phyloP scores from a whole-genome alignment of 192 early-diverging fungal genomes.

The Podila epigama region DNA sequence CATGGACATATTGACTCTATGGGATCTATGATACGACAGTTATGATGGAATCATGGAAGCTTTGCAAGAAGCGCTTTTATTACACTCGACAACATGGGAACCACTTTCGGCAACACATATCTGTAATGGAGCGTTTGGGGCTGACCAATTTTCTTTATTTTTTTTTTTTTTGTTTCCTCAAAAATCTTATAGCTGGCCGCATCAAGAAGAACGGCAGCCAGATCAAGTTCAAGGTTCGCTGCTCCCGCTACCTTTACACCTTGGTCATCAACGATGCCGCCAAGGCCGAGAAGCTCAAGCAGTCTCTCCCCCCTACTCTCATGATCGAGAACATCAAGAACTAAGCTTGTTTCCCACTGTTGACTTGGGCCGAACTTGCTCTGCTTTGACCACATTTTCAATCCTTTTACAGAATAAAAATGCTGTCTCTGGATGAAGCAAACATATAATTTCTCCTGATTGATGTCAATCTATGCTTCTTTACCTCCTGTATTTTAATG shows the following conservation, averaged over 20 bases:
- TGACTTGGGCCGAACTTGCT: background rate
- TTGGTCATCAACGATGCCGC: slow-evolving; percentile 92
- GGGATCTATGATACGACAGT: too few species aligned
- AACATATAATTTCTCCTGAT: too few species aligned
- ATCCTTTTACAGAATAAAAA: background rate
- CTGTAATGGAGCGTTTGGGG: too few species aligned
- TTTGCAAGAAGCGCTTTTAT: too few species aligned
- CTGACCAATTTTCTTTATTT: too few species aligned
- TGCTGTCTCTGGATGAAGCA: background rate
- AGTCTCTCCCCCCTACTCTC: slow-evolving; percentile 89
- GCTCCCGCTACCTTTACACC: slow-evolving; percentile 98
- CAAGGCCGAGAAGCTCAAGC: slow-evolving; percentile 96
- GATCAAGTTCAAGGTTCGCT: slow-evolving; percentile 99
- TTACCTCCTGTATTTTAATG: too few species aligned
- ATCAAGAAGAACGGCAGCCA: slow-evolving; percentile 81
- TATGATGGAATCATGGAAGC: too few species aligned
- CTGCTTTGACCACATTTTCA: background rate
- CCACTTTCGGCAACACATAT: too few species aligned
- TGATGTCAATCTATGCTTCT: too few species aligned
- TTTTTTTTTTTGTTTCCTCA: background rate
- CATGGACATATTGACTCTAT: too few species aligned
- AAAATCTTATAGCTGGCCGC: slow-evolving; percentile 66
- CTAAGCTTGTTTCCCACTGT: slow-evolving; percentile 13
- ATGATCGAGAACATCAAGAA: slow-evolving; percentile 51
- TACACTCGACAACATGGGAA: too few species aligned